phyloP scores from a whole-genome alignment of 2,329 filamentous ascomycete species.

The Diaporthe sp. region DNA sequence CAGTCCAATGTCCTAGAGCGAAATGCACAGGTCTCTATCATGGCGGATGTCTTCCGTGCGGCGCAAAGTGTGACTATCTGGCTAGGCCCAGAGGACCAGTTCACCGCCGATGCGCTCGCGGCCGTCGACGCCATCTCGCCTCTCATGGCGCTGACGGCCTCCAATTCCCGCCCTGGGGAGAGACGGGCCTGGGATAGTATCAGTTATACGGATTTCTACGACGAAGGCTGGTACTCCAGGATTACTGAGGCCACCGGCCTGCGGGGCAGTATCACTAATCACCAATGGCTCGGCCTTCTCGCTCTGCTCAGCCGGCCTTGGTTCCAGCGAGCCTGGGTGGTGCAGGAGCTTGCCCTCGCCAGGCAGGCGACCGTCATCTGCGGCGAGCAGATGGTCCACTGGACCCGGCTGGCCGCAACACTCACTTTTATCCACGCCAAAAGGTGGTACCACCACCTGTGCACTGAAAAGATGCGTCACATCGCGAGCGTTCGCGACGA shows the following conservation, averaged over 20 bases:
- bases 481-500: background rate
- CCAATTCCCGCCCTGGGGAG: background rate
- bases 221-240: conserved; percentile 1
- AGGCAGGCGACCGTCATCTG: conserved; percentile 24
- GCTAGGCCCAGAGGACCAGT: conserved; percentile 12
- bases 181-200: background rate
- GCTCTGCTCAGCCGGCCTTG: conserved; percentile 30
- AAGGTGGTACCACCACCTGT: conserved; percentile 37
- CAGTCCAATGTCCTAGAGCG: conserved; percentile 40
- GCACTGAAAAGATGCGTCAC: conserved; percentile 36
- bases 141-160: background rate
- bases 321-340: conserved; percentile 30
- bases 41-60: conserved; percentile 27
- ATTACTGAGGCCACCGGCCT: background rate
- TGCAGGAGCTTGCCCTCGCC: conserved; percentile 28
- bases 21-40: conserved; percentile 40
- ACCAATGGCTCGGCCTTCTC: conserved; percentile 19
- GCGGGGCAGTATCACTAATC: background rate
- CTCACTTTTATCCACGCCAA: conserved; percentile 29
- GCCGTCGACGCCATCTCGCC: background rate
- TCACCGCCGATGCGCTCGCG: background rate
- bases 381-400: conserved; percentile 24
- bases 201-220: conserved; percentile 8
- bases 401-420: conserved; percentile 20
- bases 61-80: conserved; percentile 11